phyloP scores from a whole-genome alignment of 2,329 filamentous ascomycete species.

The Fonsecaea monophora region DNA sequence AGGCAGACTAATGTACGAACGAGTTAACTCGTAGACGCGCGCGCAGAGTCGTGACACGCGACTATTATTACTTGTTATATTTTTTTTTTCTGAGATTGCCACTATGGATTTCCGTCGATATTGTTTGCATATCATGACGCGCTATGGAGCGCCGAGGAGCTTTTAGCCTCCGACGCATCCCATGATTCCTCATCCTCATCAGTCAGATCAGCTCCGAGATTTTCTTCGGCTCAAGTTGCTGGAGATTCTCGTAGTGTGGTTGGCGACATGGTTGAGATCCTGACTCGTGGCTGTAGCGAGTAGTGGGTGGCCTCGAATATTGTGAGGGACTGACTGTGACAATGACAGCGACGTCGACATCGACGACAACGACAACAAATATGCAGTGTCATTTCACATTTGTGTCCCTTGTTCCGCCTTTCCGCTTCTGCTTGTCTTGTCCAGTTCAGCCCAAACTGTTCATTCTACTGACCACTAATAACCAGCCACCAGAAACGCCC shows the following conservation, averaged over 20 bases:
- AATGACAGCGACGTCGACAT: too few relatives aligned
- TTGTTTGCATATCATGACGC: neutral
- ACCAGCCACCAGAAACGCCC: neutral
- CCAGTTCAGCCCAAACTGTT: too few relatives aligned
- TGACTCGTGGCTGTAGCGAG: too few relatives aligned
- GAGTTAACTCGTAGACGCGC: neutral
- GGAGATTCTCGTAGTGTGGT: neutral
- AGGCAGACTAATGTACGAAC: neutral
- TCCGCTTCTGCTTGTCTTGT: neutral
- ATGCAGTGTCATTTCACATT: neutral
- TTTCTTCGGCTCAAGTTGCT: neutral
- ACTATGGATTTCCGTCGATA: neutral
- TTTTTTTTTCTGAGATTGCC: neutral
- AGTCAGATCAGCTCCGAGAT: neutral
- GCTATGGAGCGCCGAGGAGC: neutral
- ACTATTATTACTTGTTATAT: neutral
- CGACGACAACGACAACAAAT: neutral
- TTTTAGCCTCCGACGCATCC: neutral
- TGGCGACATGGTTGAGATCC: neutral
- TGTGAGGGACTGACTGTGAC: too few relatives aligned
- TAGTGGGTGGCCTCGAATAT: too few relatives aligned
- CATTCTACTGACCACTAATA: too few relatives aligned
- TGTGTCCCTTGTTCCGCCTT: neutral
- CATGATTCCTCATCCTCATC: neutral
- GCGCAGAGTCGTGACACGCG: neutral